phyloP scores from a whole-genome alignment of 345 rosid species.

The Aethionema arabicum region DNA sequence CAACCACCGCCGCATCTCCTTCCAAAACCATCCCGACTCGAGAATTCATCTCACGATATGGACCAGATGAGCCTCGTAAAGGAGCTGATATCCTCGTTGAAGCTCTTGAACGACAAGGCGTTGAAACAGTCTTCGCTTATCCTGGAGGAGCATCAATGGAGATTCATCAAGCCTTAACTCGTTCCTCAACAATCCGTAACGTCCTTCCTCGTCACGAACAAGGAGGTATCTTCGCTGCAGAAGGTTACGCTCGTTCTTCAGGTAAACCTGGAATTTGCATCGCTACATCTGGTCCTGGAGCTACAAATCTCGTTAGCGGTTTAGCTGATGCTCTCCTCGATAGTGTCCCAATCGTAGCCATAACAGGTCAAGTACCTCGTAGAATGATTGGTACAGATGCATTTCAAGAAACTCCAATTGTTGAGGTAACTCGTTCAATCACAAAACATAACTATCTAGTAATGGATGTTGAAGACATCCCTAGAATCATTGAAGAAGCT shows the following conservation, averaged over 20 bases:
- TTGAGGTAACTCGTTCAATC: conserved; percentile 90
- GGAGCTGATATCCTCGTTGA: conserved; percentile 94
- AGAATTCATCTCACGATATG: conserved; percentile 44
- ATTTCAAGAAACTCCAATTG: conserved; percentile 89
- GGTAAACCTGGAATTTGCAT: conserved; percentile 89
- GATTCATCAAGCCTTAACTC: conserved; percentile 98
- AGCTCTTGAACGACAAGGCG: conserved; percentile 87
- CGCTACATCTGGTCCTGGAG: conserved; percentile 96
- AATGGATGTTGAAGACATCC: conserved; percentile 85
- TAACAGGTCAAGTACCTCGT: conserved; percentile 91
- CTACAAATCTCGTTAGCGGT: conserved; percentile 86
- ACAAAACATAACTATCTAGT: conserved; percentile 89
- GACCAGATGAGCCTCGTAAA: conserved; percentile 75
- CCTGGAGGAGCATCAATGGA: conserved; percentile 98
- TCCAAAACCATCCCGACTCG: neutral
- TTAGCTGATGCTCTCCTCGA: conserved; percentile 89
- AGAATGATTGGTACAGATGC: conserved; percentile 95
- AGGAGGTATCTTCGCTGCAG: conserved; percentile 93
- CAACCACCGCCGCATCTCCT: conserved; percentile 11
- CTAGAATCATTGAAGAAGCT: conserved; percentile 77
- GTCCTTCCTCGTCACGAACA: conserved; percentile 97
- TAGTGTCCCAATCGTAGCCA: conserved; percentile 86
- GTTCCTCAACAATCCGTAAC: conserved; percentile 68
- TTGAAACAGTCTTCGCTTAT: conserved; percentile 77
- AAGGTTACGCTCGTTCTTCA: conserved; percentile 88